Base-by-base conservation (phyloP, 192 early-diverging fungal species). In the Coemansia furcata region DNA sequence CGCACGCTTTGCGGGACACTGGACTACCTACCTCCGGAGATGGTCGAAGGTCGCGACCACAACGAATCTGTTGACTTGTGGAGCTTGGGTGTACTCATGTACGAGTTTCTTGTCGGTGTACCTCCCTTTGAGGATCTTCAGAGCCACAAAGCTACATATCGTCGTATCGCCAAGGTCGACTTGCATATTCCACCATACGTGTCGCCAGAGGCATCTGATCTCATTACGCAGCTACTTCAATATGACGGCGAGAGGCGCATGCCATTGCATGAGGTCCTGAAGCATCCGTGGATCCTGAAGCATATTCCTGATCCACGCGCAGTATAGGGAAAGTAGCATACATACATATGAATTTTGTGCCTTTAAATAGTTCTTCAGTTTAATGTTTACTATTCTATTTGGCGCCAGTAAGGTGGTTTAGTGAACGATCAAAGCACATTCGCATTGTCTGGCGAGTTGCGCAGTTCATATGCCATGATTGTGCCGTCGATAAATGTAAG, bases 21-120 rank as follows among this genome's bases (percentile, higher is more conserved):
- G 60, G 97, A 98, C 76, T 98, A 98, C 71, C 75, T 98, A 42
- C 90, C 96, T 6, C 96, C 96, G 15, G 96, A 98, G 85, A 96
- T 97, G 91, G 91, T 98, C 5, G 91, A 96, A 63, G 93, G 91
- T 6, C 79, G 86, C 44, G 86, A 87, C 58, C 94, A 97, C 74
- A 87, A 87, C 35, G 86, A 85, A 26, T 86, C 85, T 4, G 93
- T 97, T 8, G 96, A 98, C 73, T 67, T 96, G 61, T 98, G 96
- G 96, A 90, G 91, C 15, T 76, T 98, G 32, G 96, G 96, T 3
- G 92, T 97, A 19, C 85, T 98, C 2, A 88, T 89, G 64, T 98
- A 93, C 76, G 97, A 98, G 80, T 94, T 98, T 63, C 73, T 98
- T 9, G 89, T 90, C n/a, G 97, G 97, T 0, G 84, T 87, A 5